Base-by-base conservation (phyloP, 2,329 filamentous ascomycete genomes). In the Aquanectria penicillioides region DNA sequence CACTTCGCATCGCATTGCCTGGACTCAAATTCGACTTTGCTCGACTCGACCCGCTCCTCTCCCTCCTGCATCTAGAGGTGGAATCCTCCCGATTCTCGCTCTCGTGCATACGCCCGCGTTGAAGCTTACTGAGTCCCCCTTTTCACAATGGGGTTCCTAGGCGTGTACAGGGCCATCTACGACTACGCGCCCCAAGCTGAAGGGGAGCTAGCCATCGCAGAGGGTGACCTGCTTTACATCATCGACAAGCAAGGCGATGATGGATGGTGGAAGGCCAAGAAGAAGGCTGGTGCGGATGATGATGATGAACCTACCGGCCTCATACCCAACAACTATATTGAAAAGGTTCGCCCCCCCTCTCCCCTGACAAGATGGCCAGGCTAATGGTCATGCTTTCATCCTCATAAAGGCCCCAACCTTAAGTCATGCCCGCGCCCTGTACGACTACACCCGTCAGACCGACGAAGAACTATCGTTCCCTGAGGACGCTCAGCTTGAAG, bases 181-280 rank as follows among this genome's bases (percentile, higher is more conserved):
- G 93, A 97, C 80, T 98, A 98, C 81, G 83, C 85, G 74, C 93
- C 94, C 63, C 93, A 96, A 77, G 89, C 88, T 69, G 90, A 92
- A 71, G 91, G 91, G 65, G 94, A 98, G 84, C 84, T 98, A 61
- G 85, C 89, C 64, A 91, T 98, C 70, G 81, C 80, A 54, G 94
- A 97, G 72, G 93, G 93, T 58, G 94, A 97, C 77, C 75, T 97
- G 63, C 86, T 98, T 59, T 97, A 94, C 77, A 84, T 97, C 57
- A 79, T 97, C 56, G 92, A 97, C 70, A 96, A 96, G 80, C 90
- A 87, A 64, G 75, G 79, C 47, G 88, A 91, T 28, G 85, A 87
- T 88, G 78, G 93, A 74, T 98, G 95, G 95, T 98, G 95, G 95
- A 95, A 89, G 76, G 93, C 91, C 43, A 97, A 97, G 83, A 97